A percentile compares a stretch with the other conserved stretches of the same genome.
These are phyloP conservation scores for Ramaria rubella DNA, from an alignment of 768 basidiomycete genomes.

Conservation along the genomic window DNA sequence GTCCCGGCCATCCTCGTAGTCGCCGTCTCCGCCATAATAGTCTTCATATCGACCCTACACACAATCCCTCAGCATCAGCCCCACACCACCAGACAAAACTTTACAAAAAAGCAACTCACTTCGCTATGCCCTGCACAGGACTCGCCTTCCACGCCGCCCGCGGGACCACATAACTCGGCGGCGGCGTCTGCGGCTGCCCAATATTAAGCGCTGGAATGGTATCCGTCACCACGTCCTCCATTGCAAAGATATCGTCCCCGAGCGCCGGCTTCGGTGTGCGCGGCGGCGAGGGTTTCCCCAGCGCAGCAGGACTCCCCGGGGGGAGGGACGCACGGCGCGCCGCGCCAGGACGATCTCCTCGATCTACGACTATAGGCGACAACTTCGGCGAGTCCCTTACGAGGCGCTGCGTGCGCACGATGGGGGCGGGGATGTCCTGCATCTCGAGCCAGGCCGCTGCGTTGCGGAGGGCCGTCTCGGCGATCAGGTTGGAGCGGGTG, in stretches of 20 bases:
- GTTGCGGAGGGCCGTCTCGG: slow-evolving; percentile 49
- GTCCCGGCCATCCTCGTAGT: slow-evolving; percentile 16
- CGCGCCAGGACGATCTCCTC: neutral
- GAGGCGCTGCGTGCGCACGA: slow-evolving; percentile 31
- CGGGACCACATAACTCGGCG: slow-evolving; percentile 4
- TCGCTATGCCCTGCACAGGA: slow-evolving; percentile 20
- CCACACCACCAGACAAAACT: no score
- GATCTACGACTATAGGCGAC: slow-evolving; percentile 4
- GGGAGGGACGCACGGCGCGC: neutral
- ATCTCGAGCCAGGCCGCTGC: slow-evolving; percentile 64
- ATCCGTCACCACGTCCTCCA: slow-evolving; percentile 66
- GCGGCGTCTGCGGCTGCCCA: slow-evolving; percentile 17
- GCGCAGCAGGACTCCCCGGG: slow-evolving; percentile 21
- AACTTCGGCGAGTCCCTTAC: neutral
- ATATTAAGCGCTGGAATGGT: slow-evolving; percentile 24
- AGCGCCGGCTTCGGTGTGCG: slow-evolving; percentile 12
- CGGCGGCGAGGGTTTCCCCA: slow-evolving; percentile 12
- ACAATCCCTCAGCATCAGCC: no score
- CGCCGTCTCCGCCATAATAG: slow-evolving; percentile 74
- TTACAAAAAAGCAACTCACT: slow-evolving; percentile 15
- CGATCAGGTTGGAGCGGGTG: slow-evolving; percentile 48
- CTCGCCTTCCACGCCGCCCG: slow-evolving; percentile 28
- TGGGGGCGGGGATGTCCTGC: slow-evolving; percentile 60
- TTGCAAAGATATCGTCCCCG: slow-evolving; percentile 69
- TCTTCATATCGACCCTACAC: slow-evolving; percentile 71